Conservation (phyloP, 129 eudicot species). For the Ambrosia trifida region DNA sequence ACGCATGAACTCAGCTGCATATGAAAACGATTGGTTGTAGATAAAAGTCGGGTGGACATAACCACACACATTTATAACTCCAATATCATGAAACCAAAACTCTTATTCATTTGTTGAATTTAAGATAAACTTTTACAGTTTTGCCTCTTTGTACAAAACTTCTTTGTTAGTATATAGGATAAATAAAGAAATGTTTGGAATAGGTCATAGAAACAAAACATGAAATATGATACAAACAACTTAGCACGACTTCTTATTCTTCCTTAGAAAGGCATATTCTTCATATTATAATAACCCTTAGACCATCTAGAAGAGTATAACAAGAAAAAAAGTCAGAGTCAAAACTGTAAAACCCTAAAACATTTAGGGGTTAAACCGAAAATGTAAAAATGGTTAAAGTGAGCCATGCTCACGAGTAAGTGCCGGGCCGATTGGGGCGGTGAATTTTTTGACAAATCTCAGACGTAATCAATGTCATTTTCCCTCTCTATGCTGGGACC, state of each 20-base stretch:
- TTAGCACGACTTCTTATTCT: constrained; percentile 4
- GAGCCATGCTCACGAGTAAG: constrained; percentile 44
- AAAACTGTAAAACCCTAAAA: background rate
- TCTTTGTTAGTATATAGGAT: background rate
- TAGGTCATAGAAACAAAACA: background rate
- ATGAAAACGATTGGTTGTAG: too few species aligned
- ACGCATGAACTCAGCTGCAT: too few species aligned
- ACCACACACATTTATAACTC: too few species aligned
- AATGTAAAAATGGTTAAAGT: background rate
- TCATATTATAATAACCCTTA: background rate
- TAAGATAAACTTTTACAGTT: too few species aligned
- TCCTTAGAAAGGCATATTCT: background rate
- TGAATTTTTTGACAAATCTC: constrained; percentile 54
- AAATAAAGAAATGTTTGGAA: background rate
- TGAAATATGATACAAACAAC: background rate
- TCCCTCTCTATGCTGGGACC: constrained; percentile 23
- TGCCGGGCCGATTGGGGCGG: constrained; percentile 68
- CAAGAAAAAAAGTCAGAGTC: background rate
- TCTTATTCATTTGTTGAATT: too few species aligned
- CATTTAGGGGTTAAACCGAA: background rate
- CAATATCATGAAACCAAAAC: too few species aligned
- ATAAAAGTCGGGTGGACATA: too few species aligned
- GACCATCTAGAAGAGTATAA: constrained; percentile 29
- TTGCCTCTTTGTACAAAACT: too few species aligned
- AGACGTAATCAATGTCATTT: constrained; percentile 59